A percentile compares a stretch with the other conserved stretches of the same genome.
Conservation (phyloP, 768 basidiomycete species). For the Tubosaeta sp. region DNA sequence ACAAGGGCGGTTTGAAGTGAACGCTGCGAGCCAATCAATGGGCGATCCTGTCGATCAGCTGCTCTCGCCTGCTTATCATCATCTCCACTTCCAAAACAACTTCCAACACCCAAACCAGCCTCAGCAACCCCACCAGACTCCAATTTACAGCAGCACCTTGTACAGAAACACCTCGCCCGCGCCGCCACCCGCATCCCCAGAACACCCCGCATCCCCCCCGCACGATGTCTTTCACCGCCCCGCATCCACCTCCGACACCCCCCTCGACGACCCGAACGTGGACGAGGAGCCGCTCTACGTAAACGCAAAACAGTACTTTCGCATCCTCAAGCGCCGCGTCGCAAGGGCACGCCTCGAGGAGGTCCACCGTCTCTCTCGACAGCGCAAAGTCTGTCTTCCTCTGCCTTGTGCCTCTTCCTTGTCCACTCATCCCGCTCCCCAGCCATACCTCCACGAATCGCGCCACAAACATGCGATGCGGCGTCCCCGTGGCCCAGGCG, state of each 20-base stretch:
- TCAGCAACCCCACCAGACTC: conserved; percentile 20
- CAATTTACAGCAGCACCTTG: conserved; percentile 18
- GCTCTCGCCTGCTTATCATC: conserved; percentile 56
- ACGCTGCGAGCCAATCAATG: conserved; percentile 46
- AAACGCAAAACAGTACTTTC: conserved; percentile 98
- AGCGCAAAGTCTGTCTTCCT: conserved; percentile 69
- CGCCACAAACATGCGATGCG: conserved; percentile 98
- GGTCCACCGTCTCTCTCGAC: conserved; percentile 85
- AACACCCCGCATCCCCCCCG: conserved; percentile 24
- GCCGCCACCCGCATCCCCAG: conserved; percentile 25
- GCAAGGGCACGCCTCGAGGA: conserved; percentile 92
- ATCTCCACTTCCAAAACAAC: conserved; percentile 34
- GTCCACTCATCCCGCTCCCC: conserved; percentile 8
- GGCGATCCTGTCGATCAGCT: conserved; percentile 58
- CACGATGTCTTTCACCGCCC: conserved; percentile 32
- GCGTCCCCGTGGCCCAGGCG: conserved; percentile 93
- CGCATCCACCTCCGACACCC: conserved; percentile 15
- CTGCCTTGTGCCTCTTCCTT: neutral
- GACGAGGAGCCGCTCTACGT: conserved; percentile 99
- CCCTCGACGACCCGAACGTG: conserved; percentile 42
- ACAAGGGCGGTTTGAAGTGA: conserved; percentile 24
- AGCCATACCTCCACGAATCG: conserved; percentile 98
- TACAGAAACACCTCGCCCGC: conserved; percentile 32
- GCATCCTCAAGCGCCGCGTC: conserved; percentile 92
- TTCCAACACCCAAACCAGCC: conserved; percentile 19